Evolutionary conservation across 202 grass and related monocot species (phyloP), one percentile per base, ranked within the genome.

Genomic region (Cymbopogon flexuosus): DNA sequence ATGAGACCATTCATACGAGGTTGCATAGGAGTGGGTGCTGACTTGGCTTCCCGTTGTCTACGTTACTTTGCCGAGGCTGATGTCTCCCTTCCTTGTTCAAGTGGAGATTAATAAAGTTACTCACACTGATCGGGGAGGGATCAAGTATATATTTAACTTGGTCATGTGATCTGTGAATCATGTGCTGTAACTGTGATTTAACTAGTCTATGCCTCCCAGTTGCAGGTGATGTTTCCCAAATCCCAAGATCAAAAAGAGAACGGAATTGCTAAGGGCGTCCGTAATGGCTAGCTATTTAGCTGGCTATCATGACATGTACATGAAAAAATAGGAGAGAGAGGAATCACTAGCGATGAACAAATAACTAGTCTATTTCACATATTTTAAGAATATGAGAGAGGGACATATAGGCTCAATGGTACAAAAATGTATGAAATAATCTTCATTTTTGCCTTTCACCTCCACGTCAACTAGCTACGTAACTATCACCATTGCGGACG

Each of bases 81-180:
- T 58, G 68, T 73, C 45, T 43, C 34, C 68, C n/a, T 6, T 29
- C 24, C 6, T 47, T 59, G 70, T 30, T 68, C 37, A 80, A 46
- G 69, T 61, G 54, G 77, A 60, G n/a, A 79, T 85, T 52, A 33
- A 51, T 34, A 52, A 70, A 62, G 65, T 39, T 71, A 12, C 73
- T 24, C 42, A 72, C 23, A 16, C 57, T 21, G 56, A 22, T 31
- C 7, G 22, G 14, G 54, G 24, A 54, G n/a, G 54, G 54, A 58
- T 58, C 51, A 56, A 58, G 54, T 29, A 1, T 29, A 61, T 29
- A 6, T 30, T 36, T 51, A 37, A 39, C 27, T 47, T 51, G 2
- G 14, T 2, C 23, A 49, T 62, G 29, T 40, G 64, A n/a, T 30
- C 27, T 62, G 73, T 49, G 82, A 70, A 70, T 84, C 82, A 84